Conservation (phyloP, 108 stramenopile species). For the Fistulifera pelliculosa region DNA sequence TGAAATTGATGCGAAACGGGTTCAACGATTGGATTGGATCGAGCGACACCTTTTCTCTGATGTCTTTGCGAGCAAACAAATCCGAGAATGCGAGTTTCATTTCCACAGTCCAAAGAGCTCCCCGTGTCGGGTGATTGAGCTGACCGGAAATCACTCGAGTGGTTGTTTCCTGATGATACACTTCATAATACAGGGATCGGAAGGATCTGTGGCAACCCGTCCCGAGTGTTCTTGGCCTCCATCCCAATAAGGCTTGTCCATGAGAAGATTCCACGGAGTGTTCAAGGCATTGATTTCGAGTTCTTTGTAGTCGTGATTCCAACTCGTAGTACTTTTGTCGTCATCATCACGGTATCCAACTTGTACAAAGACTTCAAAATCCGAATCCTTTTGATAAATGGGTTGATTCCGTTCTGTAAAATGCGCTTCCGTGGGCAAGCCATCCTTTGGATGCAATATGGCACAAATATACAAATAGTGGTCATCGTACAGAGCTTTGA, state of each 20-base stretch:
- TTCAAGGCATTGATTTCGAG: constrained; percentile 82
- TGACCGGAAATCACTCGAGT: constrained; percentile 25
- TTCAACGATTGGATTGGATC: not conserved
- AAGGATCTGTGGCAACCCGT: constrained; percentile 46
- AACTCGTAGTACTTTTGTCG: no score
- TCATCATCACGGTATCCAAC: constrained; percentile 25
- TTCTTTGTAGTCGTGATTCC: constrained; percentile 78
- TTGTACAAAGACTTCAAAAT: constrained; percentile 88
- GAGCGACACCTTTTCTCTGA: not conserved
- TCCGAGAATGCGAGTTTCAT: constrained; percentile 59
- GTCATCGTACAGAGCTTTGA: constrained; percentile 81
- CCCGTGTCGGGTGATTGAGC: constrained; percentile 26
- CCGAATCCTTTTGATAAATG: constrained; percentile 72
- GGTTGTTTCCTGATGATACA: constrained; percentile 37
- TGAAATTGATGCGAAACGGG: constrained; percentile 52
- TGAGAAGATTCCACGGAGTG: constrained; percentile 78
- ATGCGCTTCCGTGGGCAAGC: constrained; percentile 29
- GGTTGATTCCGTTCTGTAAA: constrained; percentile 66
- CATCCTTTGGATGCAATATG: constrained; percentile 21
- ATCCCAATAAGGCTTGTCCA: constrained; percentile 81
- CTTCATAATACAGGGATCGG: constrained; percentile 46
- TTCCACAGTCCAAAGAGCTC: constrained; percentile 43
- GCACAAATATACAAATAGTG: constrained; percentile 66
- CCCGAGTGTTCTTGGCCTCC: constrained; percentile 68
- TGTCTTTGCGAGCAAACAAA: constrained; percentile 6